Conservation (phyloP, 257 asterid species). For the Asclepias syriaca region DNA sequence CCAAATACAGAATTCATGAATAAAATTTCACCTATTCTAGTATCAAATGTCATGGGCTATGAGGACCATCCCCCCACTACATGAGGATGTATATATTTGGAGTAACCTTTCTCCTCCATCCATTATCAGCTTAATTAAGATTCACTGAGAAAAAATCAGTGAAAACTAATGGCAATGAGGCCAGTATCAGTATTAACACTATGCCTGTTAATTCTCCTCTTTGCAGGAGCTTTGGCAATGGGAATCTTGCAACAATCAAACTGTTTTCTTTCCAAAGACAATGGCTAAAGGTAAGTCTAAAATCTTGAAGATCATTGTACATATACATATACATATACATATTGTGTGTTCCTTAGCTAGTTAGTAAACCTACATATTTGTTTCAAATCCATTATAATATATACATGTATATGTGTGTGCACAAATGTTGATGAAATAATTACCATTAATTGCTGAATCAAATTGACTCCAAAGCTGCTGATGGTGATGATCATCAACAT, state of each 20-base stretch:
- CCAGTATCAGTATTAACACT: not conserved
- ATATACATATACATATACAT: no score
- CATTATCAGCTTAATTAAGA: not conserved
- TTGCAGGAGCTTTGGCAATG: not conserved
- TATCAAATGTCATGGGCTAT: no score
- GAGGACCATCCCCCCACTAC: no score
- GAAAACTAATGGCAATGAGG: not conserved
- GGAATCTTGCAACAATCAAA: not conserved
- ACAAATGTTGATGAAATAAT: not conserved
- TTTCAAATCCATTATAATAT: not conserved
- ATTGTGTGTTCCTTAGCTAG: no score
- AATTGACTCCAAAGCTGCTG: not conserved
- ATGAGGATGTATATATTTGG: no score
- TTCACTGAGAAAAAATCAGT: not conserved
- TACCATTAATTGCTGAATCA: not conserved
- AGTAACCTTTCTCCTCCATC: not conserved
- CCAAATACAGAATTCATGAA: no score
- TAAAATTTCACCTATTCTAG: no score
- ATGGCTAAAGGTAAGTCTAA: not conserved
- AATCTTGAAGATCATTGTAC: not conserved
- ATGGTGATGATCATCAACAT: not conserved
- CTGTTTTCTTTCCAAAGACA: not conserved
- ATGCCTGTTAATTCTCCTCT: not conserved
- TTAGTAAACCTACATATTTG: not conserved
- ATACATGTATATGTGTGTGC: no score